Evolutionary conservation across 169 alveolate species (phyloP).

Genomic region (Perkinsus olseni): DNA sequence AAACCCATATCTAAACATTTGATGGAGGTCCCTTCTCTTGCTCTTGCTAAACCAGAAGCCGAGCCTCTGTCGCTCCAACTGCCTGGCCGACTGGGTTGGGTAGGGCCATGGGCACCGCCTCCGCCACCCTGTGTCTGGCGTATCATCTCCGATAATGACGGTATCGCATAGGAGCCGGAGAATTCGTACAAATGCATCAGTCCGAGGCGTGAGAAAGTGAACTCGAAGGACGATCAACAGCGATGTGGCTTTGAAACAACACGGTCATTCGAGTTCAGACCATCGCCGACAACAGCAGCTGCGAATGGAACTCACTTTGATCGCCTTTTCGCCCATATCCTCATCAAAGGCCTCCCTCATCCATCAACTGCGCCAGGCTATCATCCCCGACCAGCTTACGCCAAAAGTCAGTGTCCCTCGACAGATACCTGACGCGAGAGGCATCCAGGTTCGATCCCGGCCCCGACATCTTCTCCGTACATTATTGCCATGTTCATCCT

Average conservation of each 20-base stretch:
- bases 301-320: neutral
- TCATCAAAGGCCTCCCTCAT: neutral
- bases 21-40: neutral
- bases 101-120: neutral
- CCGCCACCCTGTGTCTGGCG: neutral
- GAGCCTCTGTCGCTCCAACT: neutral
- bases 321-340: neutral
- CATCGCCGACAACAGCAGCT: too few species aligned
- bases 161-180: neutral
- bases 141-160: neutral
- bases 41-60: neutral
- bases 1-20: neutral
- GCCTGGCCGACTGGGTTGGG: neutral
- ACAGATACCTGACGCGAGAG: neutral
- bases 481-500: neutral
- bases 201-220: neutral
- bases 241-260: too few species aligned
- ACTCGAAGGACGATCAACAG: too few species aligned
- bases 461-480: neutral
- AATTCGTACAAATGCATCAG: too few species aligned
- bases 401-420: neutral
- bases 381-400: neutral
- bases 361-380: neutral
- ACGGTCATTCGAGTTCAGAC: too few species aligned
- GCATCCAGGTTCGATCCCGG: neutral